Evolutionary conservation across 2,329 filamentous ascomycete species (phyloP), one percentile per base, ranked within the genome.

Genomic region (Fusarium pseudocircinatum): DNA sequence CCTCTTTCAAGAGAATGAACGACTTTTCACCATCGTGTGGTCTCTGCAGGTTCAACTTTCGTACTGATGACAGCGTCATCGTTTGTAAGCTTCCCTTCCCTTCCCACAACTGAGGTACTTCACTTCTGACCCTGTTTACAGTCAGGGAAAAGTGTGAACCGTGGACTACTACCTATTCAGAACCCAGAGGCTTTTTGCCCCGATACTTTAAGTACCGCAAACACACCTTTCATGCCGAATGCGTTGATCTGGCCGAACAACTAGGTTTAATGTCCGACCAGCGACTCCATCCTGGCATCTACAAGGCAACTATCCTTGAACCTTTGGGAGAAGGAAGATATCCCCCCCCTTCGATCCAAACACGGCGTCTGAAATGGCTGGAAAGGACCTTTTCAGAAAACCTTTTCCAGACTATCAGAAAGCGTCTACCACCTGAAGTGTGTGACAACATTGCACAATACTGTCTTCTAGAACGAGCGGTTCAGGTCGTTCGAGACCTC

Each of bases 381-480:
- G 20, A 44, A 5, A 26, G 20, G 42, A 44, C 1, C 11, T 44
- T 44, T 9, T 18, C 42, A 13, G n/a, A 26, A 20, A 0, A 4
- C 0, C 42, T 44, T 4, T 6, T 0, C 0, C n/a, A 26, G n/a
- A 44, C 1, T 9, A 0, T 26, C n/a, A 18, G 2, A 0, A 0
- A 2, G 2, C 11, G 42, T 9, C 42, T 26, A 0, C 42, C 42
- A 0, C 4, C 11, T 0, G 42, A 44, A 44, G 42, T 44, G 0
- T 44, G 42, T 16, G 42, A 44, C 0, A 26, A 9, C 0, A 44
- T 20, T 26, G 24, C 42, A 6, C 24, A 26, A 44, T 26, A 13
- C 1, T 26, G 42, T 9, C 42, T 44, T 0, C 42, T 0, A 9
- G 16, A 44, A 0, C 42, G 16, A 26, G 42, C 42, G 3, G 16